Base-by-base conservation (phyloP, 1,139 yeast genomes). In the Debaryomycetaceae sp. region DNA sequence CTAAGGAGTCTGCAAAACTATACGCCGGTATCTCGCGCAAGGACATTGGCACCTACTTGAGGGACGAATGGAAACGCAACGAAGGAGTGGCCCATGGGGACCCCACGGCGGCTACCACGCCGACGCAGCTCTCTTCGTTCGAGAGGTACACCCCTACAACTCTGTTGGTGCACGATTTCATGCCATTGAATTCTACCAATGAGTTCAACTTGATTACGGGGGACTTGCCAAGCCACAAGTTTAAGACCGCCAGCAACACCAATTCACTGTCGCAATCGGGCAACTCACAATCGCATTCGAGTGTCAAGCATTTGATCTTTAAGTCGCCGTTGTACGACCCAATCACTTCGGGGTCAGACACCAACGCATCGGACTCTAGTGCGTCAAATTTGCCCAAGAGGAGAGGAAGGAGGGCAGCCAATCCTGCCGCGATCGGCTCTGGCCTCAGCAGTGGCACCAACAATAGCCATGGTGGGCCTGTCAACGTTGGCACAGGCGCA, bases 191-290 rank as follows among this genome's bases (percentile, higher is more conserved):
- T 1, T 53, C 66, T 1, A 43, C 51, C 2, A 57, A 50, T 16
- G 74, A 67, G 44, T 65, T 67, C 41, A 51, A 56, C 27, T 39
- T 64, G 13, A 61, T 67, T 15, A 65, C 72, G 1, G 70, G 71
- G 3, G 67, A 64, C 33, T 40, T 58, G 5, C 61, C 63, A 0
- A 45, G 46, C 10, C 25, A 33, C 15, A 58, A 57, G 35, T 29
- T 43, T 2, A 48, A 49, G 25, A 30, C 34, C 14, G 26, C 39
- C n/a, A 48, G 47, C 34, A 50, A 48, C 12, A 34, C 45, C 21
- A 49, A 49, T 11, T 10, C 28, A 17, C 26, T 29, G 11, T 13
- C 28, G 10, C 5, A 10, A 5, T 23, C 31, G 6, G 34, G 35
- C 4, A 27, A 37, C 9, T 25, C 26, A 22, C 16, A 22, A 10